phyloP scores from a whole-genome alignment of 768 basidiomycete species.

The Hypholoma fasciculare region DNA sequence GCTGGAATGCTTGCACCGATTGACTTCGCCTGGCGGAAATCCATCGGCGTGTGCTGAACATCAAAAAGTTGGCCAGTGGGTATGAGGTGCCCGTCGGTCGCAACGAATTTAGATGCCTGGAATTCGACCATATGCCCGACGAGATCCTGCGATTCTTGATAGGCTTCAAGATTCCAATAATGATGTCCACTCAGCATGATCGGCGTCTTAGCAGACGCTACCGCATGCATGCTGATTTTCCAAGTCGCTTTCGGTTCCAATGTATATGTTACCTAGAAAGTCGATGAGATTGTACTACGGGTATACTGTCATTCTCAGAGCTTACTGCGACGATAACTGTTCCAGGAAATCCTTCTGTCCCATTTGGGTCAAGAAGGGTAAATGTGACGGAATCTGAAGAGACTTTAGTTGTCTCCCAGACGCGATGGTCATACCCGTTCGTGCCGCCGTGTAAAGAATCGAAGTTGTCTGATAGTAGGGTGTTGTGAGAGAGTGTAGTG shows the following conservation, averaged over 20 bases:
- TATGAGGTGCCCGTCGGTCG: slow-evolving; percentile 38
- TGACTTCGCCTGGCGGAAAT: slow-evolving; percentile 42
- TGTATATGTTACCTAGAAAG: slow-evolving; percentile 31
- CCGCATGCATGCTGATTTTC: slow-evolving; percentile 37
- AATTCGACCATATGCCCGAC: slow-evolving; percentile 36
- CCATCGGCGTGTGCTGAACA: slow-evolving; percentile 38
- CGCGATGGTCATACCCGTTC: slow-evolving; percentile 44
- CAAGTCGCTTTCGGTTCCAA: slow-evolving; percentile 34
- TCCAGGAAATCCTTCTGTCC: slow-evolving; percentile 49
- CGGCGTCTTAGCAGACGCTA: slow-evolving; percentile 37
- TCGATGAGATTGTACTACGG: neutral
- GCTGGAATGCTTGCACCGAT: slow-evolving; percentile 37
- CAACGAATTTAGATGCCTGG: slow-evolving; percentile 36
- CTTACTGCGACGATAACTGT: slow-evolving; percentile 32
- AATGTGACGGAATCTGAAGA: slow-evolving; percentile 40
- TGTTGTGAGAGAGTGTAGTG: neutral
- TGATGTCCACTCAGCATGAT: slow-evolving; percentile 45
- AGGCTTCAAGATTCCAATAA: slow-evolving; percentile 48
- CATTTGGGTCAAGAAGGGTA: slow-evolving; percentile 39
- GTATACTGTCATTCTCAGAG: neutral
- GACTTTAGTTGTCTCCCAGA: slow-evolving; percentile 37
- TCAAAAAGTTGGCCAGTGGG: slow-evolving; percentile 38
- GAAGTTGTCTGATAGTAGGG: slow-evolving; percentile 25
- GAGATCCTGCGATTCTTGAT: slow-evolving; percentile 39
- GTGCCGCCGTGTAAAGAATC: slow-evolving; percentile 49